Percentiles rank a stretch among this genome's conserved stretches.
Conservation (phyloP, 2,329 filamentous ascomycete species). For the Trichoderma aggressivum region DNA sequence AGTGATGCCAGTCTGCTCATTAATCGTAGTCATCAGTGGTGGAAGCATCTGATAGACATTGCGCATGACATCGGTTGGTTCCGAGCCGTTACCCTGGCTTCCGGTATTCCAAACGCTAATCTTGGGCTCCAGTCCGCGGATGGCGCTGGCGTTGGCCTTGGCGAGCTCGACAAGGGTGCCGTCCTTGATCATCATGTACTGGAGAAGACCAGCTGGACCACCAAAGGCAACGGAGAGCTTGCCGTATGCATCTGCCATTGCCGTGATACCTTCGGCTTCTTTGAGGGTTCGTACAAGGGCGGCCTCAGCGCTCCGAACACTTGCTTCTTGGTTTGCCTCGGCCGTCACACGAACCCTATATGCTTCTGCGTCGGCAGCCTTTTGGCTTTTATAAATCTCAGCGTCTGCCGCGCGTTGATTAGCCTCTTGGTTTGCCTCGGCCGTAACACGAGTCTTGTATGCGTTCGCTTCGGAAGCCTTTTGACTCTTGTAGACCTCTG, state of each 20-base stretch:
- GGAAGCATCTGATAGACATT: conserved; percentile 84
- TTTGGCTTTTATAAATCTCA: neutral
- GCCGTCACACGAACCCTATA: conserved; percentile 59
- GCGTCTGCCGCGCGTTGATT: neutral
- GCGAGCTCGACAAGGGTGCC: conserved; percentile 75
- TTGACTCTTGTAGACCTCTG: neutral
- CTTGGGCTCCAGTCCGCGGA: conserved; percentile 79
- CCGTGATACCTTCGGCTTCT: conserved; percentile 71
- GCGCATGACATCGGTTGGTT: conserved; percentile 61
- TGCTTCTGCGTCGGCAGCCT: conserved; percentile 32
- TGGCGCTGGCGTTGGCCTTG: conserved; percentile 70
- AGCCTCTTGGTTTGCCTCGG: neutral
- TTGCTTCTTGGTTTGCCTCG: conserved; percentile 48
- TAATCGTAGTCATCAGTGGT: conserved; percentile 78
- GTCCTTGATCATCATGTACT: conserved; percentile 85
- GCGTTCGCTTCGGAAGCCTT: neutral
- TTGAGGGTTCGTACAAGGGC: conserved; percentile 59
- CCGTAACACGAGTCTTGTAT: neutral
- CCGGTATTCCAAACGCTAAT: conserved; percentile 85
- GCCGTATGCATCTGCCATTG: conserved; percentile 78
- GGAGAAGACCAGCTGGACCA: conserved; percentile 72
- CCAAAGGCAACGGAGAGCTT: conserved; percentile 70
- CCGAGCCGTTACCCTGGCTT: conserved; percentile 39
- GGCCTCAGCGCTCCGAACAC: conserved; percentile 50
- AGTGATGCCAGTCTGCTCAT: conserved; percentile 81